Conservation (phyloP, 1,284 basidiomycete species). For the Ceratobasidium sp. region DNA sequence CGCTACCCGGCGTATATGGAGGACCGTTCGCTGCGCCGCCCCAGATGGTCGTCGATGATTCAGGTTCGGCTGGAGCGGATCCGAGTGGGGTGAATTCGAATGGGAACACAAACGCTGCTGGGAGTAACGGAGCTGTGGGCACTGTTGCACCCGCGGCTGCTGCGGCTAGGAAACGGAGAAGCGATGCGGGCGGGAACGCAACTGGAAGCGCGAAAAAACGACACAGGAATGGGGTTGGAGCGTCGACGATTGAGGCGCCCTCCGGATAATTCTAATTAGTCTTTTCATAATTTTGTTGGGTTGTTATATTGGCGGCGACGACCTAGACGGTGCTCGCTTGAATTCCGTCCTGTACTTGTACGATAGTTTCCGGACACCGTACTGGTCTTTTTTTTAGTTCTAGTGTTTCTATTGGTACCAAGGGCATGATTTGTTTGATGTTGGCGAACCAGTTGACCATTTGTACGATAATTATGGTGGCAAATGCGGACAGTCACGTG, state of each 20-base stretch:
- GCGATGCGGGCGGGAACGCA: neutral
- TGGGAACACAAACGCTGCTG: neutral
- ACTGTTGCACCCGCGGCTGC: neutral
- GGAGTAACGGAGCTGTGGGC: neutral
- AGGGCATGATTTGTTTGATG: too few relatives aligned
- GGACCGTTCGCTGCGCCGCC: slow-evolving; percentile 3
- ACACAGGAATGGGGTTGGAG: neutral
- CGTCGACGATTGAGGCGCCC: neutral
- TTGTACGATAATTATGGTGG: too few relatives aligned
- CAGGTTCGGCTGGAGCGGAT: neutral
- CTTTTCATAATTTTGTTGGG: too few relatives aligned
- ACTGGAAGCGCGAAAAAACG: slow-evolving; percentile 5
- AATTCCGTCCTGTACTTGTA: too few relatives aligned
- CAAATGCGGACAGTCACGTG: too few relatives aligned
- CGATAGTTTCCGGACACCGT: too few relatives aligned
- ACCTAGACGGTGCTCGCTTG: too few relatives aligned
- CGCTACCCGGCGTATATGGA: slow-evolving; percentile 12
- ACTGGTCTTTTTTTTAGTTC: too few relatives aligned
- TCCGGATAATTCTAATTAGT: neutral
- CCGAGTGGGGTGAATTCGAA: neutral
- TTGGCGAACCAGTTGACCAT: too few relatives aligned
- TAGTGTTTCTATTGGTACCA: too few relatives aligned
- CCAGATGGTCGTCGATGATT: slow-evolving; percentile 23
- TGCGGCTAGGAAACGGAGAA: neutral
- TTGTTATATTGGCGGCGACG: too few relatives aligned